phyloP scores from a whole-genome alignment of 371 early-diverging fungal species.

The Mortierella sp. region DNA sequence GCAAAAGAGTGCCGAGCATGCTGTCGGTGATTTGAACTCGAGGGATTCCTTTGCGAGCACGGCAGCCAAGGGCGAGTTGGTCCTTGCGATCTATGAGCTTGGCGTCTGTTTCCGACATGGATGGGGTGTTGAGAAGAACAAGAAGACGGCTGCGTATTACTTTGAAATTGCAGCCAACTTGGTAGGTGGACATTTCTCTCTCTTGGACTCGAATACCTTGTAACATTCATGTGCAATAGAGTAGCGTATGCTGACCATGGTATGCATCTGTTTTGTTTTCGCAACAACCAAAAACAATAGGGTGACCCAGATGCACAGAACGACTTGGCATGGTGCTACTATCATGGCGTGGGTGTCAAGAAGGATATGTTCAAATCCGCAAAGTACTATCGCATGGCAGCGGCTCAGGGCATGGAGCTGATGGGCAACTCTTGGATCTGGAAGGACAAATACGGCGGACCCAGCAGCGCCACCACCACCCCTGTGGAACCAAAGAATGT shows the following conservation, averaged over 20 bases:
- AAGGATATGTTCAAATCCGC: constrained; percentile 85
- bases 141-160: constrained; percentile 84
- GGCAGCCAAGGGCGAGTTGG: constrained; percentile 65
- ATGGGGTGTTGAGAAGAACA: constrained; percentile 89
- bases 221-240: too few relatives aligned
- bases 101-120: constrained; percentile 89
- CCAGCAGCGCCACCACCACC: constrained; percentile 17
- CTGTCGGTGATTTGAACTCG: constrained; percentile 68
- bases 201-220: too few relatives aligned
- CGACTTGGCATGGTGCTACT: constrained; percentile 83
- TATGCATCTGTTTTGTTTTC: not conserved
- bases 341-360: constrained; percentile 86
- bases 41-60: constrained; percentile 49
- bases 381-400: constrained; percentile 88
- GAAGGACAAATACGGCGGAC: constrained; percentile 83
- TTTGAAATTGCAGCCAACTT: constrained; percentile 90
- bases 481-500: constrained; percentile 9
- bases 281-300: too few relatives aligned
- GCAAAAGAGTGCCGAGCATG: constrained; percentile 82
- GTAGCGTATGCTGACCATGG: not conserved
- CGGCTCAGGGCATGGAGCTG: constrained; percentile 78
- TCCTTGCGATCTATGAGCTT: constrained; percentile 88
- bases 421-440: constrained; percentile 95
- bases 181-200: constrained; percentile 14
- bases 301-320: constrained; percentile 94